Base-by-base conservation (phyloP, 768 basidiomycete species). In the Suillus decipiens region DNA sequence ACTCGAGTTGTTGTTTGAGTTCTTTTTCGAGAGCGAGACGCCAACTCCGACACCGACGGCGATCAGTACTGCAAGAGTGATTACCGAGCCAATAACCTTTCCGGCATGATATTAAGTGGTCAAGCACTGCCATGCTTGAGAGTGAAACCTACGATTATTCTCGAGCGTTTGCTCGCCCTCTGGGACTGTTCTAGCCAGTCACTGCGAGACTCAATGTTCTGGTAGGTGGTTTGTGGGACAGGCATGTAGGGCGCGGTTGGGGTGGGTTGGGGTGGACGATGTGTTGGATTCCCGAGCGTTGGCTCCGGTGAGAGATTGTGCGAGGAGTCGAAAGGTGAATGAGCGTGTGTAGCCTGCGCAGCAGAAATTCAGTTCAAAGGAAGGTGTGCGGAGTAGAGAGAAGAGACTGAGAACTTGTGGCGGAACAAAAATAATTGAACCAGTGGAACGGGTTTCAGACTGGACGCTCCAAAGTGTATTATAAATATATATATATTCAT, bases 11-110 rank as follows among this genome's bases (percentile, higher is more conserved):
- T 73, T 75, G 60, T 62, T 71, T 41, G 68, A 71, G 62, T 77
- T 81, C 66, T 82, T 81, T 60, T 84, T 87, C 19, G 86, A 78
- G 34, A 93, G 82, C 7, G 81, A 74, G 42, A 95, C 86, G 28
- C 91, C 92, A 24, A 88, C 81, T 31, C 79, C 81, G 60, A 90
- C 82, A 48, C 82, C 90, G 31, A 81, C 77, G n/a, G 76, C 83
- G 41, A 86, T 80, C 56, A 93, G 71, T 54, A 81, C 72, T 34
- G 84, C 62, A 31, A 91, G 67, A 12, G 70, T 79, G 54, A 87
- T 61, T 15, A 81, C 60, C 10, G 81, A 77, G 24, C 82, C 84
- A 60, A 86, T 76, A 63, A 88, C 80, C 89, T 90, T 62, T 54
- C 15, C 2, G 63, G 47, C 24, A 33, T 17, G 59, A 37, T 34